Percentiles rank a stretch among this genome's conserved stretches.
These are phyloP conservation scores for Oldenlandia corymbosa DNA, from an alignment of 257 asterid genomes.

Conservation along the genomic window DNA sequence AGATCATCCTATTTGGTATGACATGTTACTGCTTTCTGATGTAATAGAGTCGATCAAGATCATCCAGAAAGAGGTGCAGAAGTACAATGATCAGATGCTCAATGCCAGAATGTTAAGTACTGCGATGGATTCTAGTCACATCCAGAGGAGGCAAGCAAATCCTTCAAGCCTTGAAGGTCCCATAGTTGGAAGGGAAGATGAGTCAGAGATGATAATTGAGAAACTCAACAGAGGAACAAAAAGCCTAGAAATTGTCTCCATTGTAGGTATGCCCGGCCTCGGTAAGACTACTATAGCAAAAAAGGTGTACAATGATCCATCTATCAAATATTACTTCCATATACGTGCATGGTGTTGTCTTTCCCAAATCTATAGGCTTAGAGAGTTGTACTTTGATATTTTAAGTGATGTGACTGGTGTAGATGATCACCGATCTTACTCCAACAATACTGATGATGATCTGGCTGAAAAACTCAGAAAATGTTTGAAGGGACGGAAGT, in stretches of 20 bases:
- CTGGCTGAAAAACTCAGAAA: constrained; percentile 2
- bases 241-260: not conserved
- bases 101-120: not conserved
- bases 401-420: not conserved
- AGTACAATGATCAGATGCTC: not conserved
- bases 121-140: no score
- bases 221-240: not conserved
- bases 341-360: constrained; percentile 22
- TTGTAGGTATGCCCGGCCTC: not conserved
- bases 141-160: not conserved
- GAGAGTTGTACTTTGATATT: not conserved
- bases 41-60: not conserved
- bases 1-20: constrained; percentile 5
- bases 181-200: constrained; percentile 8
- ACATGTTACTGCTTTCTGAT: not conserved
- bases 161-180: not conserved
- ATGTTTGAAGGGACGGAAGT: not conserved
- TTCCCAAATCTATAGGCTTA: constrained; percentile 10
- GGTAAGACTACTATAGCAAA: constrained; percentile 35
- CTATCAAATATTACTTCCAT: constrained; percentile 13
- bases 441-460: not conserved
- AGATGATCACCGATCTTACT: not conserved
- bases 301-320: constrained; percentile 15
- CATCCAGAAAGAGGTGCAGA: not conserved
- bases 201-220: not conserved